phyloP scores from a whole-genome alignment of 805 yeast species.

The Candida xyloterini region DNA sequence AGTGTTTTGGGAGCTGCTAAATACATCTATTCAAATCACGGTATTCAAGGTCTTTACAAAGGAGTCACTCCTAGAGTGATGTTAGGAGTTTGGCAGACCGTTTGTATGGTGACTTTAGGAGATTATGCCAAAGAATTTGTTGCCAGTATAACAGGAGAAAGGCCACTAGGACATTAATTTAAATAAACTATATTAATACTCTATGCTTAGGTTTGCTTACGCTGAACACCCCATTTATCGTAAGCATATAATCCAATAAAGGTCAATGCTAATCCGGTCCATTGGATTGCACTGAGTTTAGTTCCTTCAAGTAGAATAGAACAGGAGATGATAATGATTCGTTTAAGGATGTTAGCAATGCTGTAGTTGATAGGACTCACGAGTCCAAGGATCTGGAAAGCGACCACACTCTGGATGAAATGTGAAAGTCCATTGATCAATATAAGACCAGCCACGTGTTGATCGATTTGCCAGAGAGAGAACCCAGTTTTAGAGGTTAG shows the following conservation, averaged over 20 bases:
- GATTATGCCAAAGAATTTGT: constrained; percentile 81
- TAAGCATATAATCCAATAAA: constrained; percentile 64
- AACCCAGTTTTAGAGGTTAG: constrained; percentile 32
- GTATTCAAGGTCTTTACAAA: constrained; percentile 86
- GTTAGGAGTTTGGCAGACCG: constrained; percentile 96
- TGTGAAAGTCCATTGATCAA: constrained; percentile 66
- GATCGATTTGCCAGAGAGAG: constrained; percentile 30
- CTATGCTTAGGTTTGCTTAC: constrained; percentile 11
- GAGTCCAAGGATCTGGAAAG: constrained; percentile 71
- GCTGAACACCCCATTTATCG: constrained; percentile 60
- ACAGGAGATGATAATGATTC: constrained; percentile 66
- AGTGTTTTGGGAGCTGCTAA: constrained; percentile 72
- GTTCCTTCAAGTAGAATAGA: constrained; percentile 64
- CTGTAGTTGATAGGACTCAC: constrained; percentile 76
- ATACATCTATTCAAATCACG: constrained; percentile 80
- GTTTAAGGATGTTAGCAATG: constrained; percentile 71
- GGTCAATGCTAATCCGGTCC: constrained; percentile 54
- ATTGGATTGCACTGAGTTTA: constrained; percentile 38
- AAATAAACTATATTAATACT: neutral
- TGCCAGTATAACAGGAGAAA: constrained; percentile 58
- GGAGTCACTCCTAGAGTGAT: constrained; percentile 98
- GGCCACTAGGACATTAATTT: constrained; percentile 36
- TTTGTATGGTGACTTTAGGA: constrained; percentile 97
- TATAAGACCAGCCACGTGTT: constrained; percentile 37
- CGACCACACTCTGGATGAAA: constrained; percentile 68